Percentiles rank a stretch among this genome's conserved stretches.
phyloP scores from a whole-genome alignment of 2,329 filamentous ascomycete species.

The Penicillium sclerotiorum region DNA sequence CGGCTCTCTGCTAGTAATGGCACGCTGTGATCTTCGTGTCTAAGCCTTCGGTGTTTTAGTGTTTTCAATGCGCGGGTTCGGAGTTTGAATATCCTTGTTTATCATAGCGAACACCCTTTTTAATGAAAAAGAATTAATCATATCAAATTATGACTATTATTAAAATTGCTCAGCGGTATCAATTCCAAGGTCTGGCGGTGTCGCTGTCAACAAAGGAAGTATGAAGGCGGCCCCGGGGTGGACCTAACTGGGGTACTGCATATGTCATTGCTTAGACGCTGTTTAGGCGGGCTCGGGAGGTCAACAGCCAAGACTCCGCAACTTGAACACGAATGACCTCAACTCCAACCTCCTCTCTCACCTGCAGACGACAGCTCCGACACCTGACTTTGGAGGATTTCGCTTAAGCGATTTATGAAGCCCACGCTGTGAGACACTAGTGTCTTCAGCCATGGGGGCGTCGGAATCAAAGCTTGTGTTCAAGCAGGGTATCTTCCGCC shows the following conservation, averaged over 20 bases:
- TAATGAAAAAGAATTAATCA: slow-evolving; percentile 14
- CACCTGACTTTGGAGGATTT: background rate
- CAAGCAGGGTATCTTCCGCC: slow-evolving; percentile 95
- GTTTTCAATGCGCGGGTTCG: slow-evolving; percentile 13
- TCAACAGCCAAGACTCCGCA: slow-evolving; percentile 8
- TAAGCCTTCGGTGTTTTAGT: slow-evolving; percentile 10
- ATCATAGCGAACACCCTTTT: slow-evolving; percentile 19
- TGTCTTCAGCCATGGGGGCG: slow-evolving; percentile 73
- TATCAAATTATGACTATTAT: background rate
- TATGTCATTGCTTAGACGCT: slow-evolving; percentile 5
- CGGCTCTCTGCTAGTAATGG: slow-evolving; percentile 43
- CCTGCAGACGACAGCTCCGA: background rate
- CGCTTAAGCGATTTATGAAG: slow-evolving; percentile 28
- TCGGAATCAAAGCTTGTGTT: slow-evolving; percentile 99
- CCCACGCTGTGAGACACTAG: slow-evolving; percentile 27
- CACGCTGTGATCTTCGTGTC: slow-evolving; percentile 28
- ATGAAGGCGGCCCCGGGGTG: no score
- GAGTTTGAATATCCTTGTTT: slow-evolving; percentile 21
- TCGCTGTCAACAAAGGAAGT: no score
- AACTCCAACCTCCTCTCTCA: slow-evolving; percentile 2
- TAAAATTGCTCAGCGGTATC: background rate
- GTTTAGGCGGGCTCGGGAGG: slow-evolving; percentile 12
- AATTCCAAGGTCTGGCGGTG: no score
- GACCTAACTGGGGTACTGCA: no score
- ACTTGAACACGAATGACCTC: slow-evolving; percentile 11